Percentiles rank a stretch among this genome's conserved stretches.
These are phyloP conservation scores for Protomyces gravidus DNA, from an alignment of 1,139 yeast species.

Conservation along the genomic window DNA sequence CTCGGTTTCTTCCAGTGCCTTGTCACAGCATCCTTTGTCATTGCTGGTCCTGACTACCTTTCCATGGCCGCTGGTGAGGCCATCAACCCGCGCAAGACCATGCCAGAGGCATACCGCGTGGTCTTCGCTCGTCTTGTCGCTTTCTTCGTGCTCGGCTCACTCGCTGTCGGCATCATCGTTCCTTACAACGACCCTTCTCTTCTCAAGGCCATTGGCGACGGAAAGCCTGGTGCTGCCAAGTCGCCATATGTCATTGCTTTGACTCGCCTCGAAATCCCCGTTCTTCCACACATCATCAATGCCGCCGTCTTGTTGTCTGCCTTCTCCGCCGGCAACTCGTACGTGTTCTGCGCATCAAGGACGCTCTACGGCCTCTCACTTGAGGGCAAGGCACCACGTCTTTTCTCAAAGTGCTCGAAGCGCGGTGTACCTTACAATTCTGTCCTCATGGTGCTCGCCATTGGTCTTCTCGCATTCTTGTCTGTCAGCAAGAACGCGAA, in stretches of 20 bases:
- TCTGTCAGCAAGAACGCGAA: slow-evolving; percentile 61
- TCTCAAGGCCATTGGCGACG: slow-evolving; percentile 36
- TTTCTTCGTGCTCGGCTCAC: slow-evolving; percentile 54
- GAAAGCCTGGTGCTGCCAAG: slow-evolving; percentile 47
- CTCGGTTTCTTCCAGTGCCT: slow-evolving; percentile 64
- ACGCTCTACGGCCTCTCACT: slow-evolving; percentile 56
- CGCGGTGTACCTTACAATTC: slow-evolving; percentile 56
- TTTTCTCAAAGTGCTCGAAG: slow-evolving; percentile 53
- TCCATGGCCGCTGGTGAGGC: slow-evolving; percentile 91
- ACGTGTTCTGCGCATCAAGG: slow-evolving; percentile 60
- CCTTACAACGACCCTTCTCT: slow-evolving; percentile 64
- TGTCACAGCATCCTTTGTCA: slow-evolving; percentile 60
- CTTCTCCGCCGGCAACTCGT: slow-evolving; percentile 69
- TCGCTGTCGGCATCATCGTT: slow-evolving; percentile 49
- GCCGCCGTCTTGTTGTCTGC: slow-evolving; percentile 69
- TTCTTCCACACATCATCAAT: slow-evolving; percentile 67
- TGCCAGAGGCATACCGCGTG: slow-evolving; percentile 79
- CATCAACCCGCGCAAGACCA: slow-evolving; percentile 70
- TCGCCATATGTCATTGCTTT: slow-evolving; percentile 78
- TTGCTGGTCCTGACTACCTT: slow-evolving; percentile 77
- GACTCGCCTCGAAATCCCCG: slow-evolving; percentile 60
- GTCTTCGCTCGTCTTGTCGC: slow-evolving; percentile 75
- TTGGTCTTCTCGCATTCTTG: slow-evolving; percentile 56
- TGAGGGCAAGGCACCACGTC: slow-evolving; percentile 58
- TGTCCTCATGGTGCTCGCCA: slow-evolving; percentile 46